phyloP scores from a whole-genome alignment of 2,329 filamentous ascomycete species.

The Hysterium pulicare region DNA sequence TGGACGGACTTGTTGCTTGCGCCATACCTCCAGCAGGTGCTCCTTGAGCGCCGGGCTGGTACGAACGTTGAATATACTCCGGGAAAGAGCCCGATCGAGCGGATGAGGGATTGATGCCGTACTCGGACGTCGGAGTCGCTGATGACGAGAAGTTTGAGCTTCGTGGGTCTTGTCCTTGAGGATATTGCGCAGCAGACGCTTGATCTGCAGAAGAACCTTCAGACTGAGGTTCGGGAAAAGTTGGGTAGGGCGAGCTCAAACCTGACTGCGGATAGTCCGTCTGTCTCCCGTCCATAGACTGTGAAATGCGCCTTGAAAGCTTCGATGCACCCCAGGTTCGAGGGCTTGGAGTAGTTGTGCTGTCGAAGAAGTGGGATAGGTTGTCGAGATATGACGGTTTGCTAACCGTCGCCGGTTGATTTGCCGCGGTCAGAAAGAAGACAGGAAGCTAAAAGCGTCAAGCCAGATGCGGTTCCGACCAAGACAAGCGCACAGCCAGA shows the following conservation, averaged over 20 bases:
- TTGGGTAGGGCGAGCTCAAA: slow-evolving; percentile 54
- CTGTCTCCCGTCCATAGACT: slow-evolving; percentile 55
- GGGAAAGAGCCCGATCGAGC: slow-evolving; percentile 82
- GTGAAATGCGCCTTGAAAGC: slow-evolving; percentile 34
- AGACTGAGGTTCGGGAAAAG: slow-evolving; percentile 64
- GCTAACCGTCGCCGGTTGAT: slow-evolving; percentile 36
- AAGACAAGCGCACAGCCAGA: slow-evolving; percentile 34
- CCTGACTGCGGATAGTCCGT: slow-evolving; percentile 53
- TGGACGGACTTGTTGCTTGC: slow-evolving; percentile 98
- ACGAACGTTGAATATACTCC: slow-evolving; percentile 80
- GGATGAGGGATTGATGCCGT: slow-evolving; percentile 71
- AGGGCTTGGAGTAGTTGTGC: slow-evolving; percentile 39
- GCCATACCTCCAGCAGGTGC: slow-evolving; percentile 87
- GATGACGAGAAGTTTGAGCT: slow-evolving; percentile 68
- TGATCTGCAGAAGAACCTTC: slow-evolving; percentile 85
- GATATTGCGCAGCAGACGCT: slow-evolving; percentile 87
- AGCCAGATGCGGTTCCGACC: slow-evolving; percentile 22
- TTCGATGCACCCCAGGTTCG: slow-evolving; percentile 30
- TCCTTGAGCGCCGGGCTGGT: slow-evolving; percentile 73
- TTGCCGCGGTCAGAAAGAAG: slow-evolving; percentile 32
- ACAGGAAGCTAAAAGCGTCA: slow-evolving; percentile 28
- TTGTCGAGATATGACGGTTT: slow-evolving; percentile 48
- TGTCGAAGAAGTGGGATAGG: slow-evolving; percentile 42
- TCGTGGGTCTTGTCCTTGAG: slow-evolving; percentile 76
- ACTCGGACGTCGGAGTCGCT: slow-evolving; percentile 84